phyloP scores from a whole-genome alignment of 768 basidiomycete genomes.

The Termitomyces bulborhizus region DNA sequence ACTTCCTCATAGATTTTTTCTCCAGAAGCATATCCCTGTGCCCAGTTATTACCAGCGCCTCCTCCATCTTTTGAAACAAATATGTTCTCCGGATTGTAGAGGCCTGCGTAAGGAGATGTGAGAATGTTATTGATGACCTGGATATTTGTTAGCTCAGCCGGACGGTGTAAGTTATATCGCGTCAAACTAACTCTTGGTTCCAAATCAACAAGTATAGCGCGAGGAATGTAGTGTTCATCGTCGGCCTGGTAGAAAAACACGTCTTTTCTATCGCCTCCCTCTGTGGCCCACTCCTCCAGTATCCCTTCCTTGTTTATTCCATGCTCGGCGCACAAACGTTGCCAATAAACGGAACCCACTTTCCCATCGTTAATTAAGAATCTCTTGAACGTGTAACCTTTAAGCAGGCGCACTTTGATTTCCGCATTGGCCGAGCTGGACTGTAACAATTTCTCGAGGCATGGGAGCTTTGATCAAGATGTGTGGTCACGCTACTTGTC shows the following conservation, averaged over 20 bases:
- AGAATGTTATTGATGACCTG: slow-evolving; percentile 97
- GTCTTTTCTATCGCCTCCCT: slow-evolving; percentile 95
- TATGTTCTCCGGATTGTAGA: slow-evolving; percentile 98
- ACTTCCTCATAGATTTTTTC: slow-evolving; percentile 93
- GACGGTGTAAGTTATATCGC: background rate
- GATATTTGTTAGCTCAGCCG: slow-evolving; percentile 8
- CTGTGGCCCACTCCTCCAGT: slow-evolving; percentile 94
- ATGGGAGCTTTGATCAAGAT: slow-evolving; percentile 26
- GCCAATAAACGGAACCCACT: slow-evolving; percentile 99
- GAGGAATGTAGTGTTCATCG: slow-evolving; percentile 97
- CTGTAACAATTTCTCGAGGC: slow-evolving; percentile 82
- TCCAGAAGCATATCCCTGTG: slow-evolving; percentile 87
- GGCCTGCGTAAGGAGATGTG: slow-evolving; percentile 76
- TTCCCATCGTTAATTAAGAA: slow-evolving; percentile 6
- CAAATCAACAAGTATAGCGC: slow-evolving; percentile 92
- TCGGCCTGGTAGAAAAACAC: slow-evolving; percentile 99
- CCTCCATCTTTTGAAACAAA: slow-evolving; percentile 95
- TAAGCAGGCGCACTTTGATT: slow-evolving; percentile 67
- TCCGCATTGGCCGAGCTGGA: slow-evolving; percentile 88
- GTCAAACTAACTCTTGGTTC: slow-evolving; percentile 78
- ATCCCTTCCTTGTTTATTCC: slow-evolving; percentile 95
- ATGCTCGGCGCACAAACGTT: slow-evolving; percentile 95
- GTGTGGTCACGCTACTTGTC: slow-evolving; percentile 9
- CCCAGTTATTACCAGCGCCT: slow-evolving; percentile 99
- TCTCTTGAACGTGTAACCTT: background rate